These are phyloP conservation scores for Tylopilus sp. DNA, from an alignment of 768 basidiomycete species.

Conservation along the genomic window DNA sequence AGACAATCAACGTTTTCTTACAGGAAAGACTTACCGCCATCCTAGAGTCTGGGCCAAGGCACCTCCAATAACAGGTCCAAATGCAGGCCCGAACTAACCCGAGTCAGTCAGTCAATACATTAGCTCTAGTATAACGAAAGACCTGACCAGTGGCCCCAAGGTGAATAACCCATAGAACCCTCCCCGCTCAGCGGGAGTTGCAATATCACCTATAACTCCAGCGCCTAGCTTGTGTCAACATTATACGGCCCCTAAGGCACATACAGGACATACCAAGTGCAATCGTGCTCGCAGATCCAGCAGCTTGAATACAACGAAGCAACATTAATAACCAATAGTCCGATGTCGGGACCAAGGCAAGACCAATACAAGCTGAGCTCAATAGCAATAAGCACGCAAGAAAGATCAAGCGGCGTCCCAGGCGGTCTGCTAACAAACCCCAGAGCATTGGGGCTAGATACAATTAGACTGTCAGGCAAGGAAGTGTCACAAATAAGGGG, in stretches of 20 bases:
- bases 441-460: slow-evolving; percentile 53
- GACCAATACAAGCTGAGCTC: slow-evolving; percentile 59
- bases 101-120: background rate
- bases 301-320: slow-evolving; percentile 75
- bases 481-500: background rate
- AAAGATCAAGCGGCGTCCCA: slow-evolving; percentile 63
- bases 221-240: slow-evolving; percentile 42
- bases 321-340: slow-evolving; percentile 80
- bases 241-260: background rate
- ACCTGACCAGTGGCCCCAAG: slow-evolving; percentile 59
- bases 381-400: slow-evolving; percentile 62
- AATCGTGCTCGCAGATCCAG: slow-evolving; percentile 76
- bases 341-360: slow-evolving; percentile 50
- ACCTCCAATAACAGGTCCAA: slow-evolving; percentile 51
- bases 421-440: slow-evolving; percentile 61
- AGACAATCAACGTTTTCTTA: background rate
- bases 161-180: slow-evolving; percentile 67
- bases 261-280: slow-evolving; percentile 51
- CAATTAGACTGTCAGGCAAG: background rate
- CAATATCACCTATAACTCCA: slow-evolving; percentile 78
- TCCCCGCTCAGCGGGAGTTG: slow-evolving; percentile 68
- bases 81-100: slow-evolving; percentile 51
- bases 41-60: slow-evolving; percentile 53
- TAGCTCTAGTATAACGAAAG: background rate
- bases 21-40: slow-evolving; percentile 50